Evolutionary conservation across 768 basidiomycete species (phyloP), one percentile per base, ranked within the genome.

Genomic region (Lentinula sp.): DNA sequence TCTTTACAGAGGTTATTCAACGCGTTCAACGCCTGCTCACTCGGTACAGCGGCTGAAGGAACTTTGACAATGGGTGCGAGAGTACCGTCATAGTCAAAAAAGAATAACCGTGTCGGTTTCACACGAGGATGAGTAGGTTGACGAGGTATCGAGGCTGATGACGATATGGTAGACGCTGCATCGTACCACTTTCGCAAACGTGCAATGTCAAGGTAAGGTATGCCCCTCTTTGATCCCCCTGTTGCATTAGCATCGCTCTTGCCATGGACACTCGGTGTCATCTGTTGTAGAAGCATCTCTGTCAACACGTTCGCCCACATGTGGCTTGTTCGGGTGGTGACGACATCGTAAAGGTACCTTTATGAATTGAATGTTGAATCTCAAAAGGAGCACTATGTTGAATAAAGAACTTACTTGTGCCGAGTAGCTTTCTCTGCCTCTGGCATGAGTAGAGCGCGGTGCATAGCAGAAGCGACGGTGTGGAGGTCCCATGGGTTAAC

Each of bases 51-150:
- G 78, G 90, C 89, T 54, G 88, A 85, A 0, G 96, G 96, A 15
- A 85, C 85, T 77, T 94, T 96, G 72, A 99, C 96, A 73, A 99
- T 98, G 2, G 96, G 96, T 1, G 96, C 88, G 63, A 99, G 86
- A 0, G 96, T 99, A 6, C 96, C 96, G 70, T 97, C 95, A 71
- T 99, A 99, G 73, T 98, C 96, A 66, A 98, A 94, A 73, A 98
- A 81, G 73, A 98, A 88, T 63, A 98, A 72, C 61, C 96, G 78
- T 80, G 95, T 95, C 10, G 55, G 55, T 33, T 56, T 56, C 6
- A 28, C 41, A 12, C 55, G 55, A 28, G 55, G 55, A 4, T 18
- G 23, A 6, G 23, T 16, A 28, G 23, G 55, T n/a, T 37, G 39
- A 13, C 1, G 6, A 33, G 37, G 23, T 56, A 56, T 56, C 9